Evolutionary conservation across 2,329 filamentous ascomycete species (phyloP), one percentile per base, ranked within the genome.

Genomic region (Diaporthe nobilis): DNA sequence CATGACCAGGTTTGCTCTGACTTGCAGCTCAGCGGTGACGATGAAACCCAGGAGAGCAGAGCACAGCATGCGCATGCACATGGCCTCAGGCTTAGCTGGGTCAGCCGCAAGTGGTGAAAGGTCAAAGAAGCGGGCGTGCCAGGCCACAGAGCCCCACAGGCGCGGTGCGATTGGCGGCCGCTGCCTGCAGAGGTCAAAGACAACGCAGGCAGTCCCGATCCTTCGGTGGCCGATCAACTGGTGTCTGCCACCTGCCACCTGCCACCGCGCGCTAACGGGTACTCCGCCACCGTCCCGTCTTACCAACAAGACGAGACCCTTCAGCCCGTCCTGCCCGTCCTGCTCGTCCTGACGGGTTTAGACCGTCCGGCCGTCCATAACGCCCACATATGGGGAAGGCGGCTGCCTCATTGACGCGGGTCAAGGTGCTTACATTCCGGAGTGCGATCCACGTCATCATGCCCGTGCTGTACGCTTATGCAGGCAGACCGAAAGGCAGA

Each of bases 211-310:
- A 49, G 63, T 68, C 44, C 63, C 44, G 31, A 68, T 68, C 63
- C 63, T 68, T 68, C 63, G 63, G 63, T 68, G 63, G 63, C 44
- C 63, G 28, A 68, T 68, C 28, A 31, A 9, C 10, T 57, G 53
- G 28, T 55, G 53, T 9, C 58, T 61, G 34, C 22, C 22, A 20
- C 37, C 37, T 28, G 37, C 67, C 47, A 37, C 42, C 68, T 60
- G 53, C 53, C 25, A 44, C 37, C 28, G 37, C 39, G 31, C 68
- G 51, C 68, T 39, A 58, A 60, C n/a, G 15, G 51, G 34, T 61
- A 42, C 70, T 72, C 57, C 71, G 71, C 71, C 71, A 72, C 70
- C 55, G 55, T 61, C 70, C 55, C 25, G 70, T 60, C 60, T 31
- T 22, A 31, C 60, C 25, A 47, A 47, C 60, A 28, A 20, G 57